Base-by-base conservation (phyloP, 768 basidiomycete genomes). In the Termitomyces sp. region DNA sequence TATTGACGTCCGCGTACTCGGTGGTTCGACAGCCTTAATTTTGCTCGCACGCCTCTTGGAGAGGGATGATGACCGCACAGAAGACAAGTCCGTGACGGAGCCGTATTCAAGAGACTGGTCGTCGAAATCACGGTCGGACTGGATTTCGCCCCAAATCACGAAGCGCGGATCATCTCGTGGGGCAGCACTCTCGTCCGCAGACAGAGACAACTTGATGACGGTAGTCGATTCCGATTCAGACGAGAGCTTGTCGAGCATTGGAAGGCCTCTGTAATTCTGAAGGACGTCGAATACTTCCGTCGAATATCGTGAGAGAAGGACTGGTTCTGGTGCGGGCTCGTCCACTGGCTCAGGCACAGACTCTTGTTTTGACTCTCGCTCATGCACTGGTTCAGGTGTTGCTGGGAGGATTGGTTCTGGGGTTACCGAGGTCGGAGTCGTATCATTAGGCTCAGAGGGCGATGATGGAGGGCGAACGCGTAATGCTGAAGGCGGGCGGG, bases 151-250 rank as follows among this genome's bases (percentile, higher is more conserved):
- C 94, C 94, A 97, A 8, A 96, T 87, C 40, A 94, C 92, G 69
- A 96, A 96, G 0, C 94, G 84, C 16, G 94, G 93, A 66, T 97
- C 94, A 64, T 95, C 90, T 15, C 88, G 84, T 7, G 92, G 92
- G 1, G 88, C 83, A 15, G 87, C 86, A 33, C 81, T 84, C 59
- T 89, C 84, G 39, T 90, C 88, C 0, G 83, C 71, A 28, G 84
- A 80, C 15, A 91, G 71, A 1, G 88, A 89, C 69, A 94, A 77
- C 70, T 84, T 88, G 73, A 91, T 87, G 33, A 91, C 89, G 2
- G 87, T 85, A 36, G 86, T 85, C 48, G 83, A 84, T 11, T 79
- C 78, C 7, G 79, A 75, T 46, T 84, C 84, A 0, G 81, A 75
- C 7, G 82, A 79, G 28, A 92, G 76, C 57, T 82, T 84, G 61